These are phyloP conservation scores for Exophiala spinifera DNA, from an alignment of 2,329 filamentous ascomycete genomes.

Conservation along the genomic window DNA sequence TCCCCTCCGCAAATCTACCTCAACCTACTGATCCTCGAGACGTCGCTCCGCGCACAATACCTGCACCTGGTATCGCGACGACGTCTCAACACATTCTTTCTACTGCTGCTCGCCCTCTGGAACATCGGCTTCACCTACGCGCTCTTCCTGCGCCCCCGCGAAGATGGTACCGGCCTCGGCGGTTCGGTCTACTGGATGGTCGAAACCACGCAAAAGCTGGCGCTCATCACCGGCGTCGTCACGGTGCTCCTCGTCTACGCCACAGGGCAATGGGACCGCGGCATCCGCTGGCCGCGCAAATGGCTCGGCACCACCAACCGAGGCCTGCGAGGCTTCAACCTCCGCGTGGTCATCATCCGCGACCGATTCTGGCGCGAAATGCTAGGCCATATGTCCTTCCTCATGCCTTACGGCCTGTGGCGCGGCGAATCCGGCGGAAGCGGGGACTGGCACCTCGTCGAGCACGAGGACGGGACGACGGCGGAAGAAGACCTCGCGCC, in stretches of 20 bases:
- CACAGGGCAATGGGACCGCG: conserved; percentile 93
- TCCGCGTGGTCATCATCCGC: conserved; percentile 87
- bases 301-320: conserved; percentile 90
- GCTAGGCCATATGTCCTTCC: conserved; percentile 68
- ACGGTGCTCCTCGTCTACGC: conserved; percentile 86
- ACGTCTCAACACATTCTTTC: conserved; percentile 89
- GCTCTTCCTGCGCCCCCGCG: conserved; percentile 90
- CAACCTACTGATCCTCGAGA: conserved; percentile 94
- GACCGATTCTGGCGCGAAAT: conserved; percentile 78
- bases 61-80: conserved; percentile 82
- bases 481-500: conserved; percentile 88
- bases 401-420: conserved; percentile 71
- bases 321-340: conserved; percentile 87
- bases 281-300: conserved; percentile 86
- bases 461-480: conserved; percentile 51
- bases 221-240: conserved; percentile 84
- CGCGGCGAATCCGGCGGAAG: conserved; percentile 36
- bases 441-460: conserved; percentile 71
- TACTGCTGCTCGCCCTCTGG: conserved; percentile 77
- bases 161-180: conserved; percentile 79
- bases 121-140: conserved; percentile 81
- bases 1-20: conserved; percentile 96
- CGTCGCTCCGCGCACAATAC: conserved; percentile 87
- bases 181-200: conserved; percentile 96
- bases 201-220: conserved; percentile 84